Base-by-base conservation (phyloP, 139 green algal species). In the Chlorella sp. region DNA sequence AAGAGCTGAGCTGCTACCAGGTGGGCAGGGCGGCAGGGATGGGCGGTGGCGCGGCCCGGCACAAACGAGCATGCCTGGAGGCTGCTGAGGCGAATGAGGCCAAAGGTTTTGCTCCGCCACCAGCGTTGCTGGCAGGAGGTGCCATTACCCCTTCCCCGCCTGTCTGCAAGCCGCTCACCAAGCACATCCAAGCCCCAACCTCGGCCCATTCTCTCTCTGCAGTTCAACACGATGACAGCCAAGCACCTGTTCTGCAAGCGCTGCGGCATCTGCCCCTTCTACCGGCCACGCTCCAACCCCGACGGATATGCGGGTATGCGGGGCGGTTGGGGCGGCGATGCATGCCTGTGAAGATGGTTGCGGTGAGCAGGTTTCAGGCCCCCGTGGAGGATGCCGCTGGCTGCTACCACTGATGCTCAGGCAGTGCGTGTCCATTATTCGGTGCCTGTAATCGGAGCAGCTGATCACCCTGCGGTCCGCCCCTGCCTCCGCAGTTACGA, bases 171-270 rank as follows among this genome's bases (percentile, higher is more conserved):
- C 56, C 11, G 60, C 60, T 9, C 1, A 30, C 60, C 34, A 6
- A 1, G 13, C 28, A 65, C 17, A 41, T 30, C 67, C 67, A 40
- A 9, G 14, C n/a, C n/a, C 2, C 34, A 19, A n/a, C n/a, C n/a
- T 60, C 13, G 14, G 0, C 34, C 26, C 48, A n/a, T 1, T n/a
- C 48, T 14, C 69, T 1, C 17, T 16, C 3, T 81, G 85, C 85
- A 88, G 70, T 93, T 93, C 81, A 81, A 77, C 68, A 94, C 86
- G 0, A 62, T 83, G 30, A 85, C 81, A 22, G 89, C 89, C 0
- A 70, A 69, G 70, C 91, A 94, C 82, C 36, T 88, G 8, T 93
- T 92, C 56, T 92, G 91, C 78, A 88, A 56, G 44, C 62, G 34
- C 11, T 92, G 89, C 62, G 89, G 89, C 82, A 81, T 92, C 32